A percentile compares a stretch with the other conserved stretches of the same genome.
Evolutionary conservation across 768 basidiomycete species (phyloP).

Genomic region (Boletus barrowsii): DNA sequence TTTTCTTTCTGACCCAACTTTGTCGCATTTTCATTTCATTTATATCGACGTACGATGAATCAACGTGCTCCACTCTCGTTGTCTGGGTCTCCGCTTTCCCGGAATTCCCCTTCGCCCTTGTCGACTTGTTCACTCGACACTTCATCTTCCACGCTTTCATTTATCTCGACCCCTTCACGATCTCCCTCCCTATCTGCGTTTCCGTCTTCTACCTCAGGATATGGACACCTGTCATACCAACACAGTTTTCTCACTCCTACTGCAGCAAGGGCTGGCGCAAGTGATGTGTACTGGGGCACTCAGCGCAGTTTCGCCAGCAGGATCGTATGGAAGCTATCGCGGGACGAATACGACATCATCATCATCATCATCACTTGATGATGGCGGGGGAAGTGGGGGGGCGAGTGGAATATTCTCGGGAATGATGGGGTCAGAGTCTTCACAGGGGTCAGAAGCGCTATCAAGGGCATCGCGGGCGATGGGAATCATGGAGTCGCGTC

Average conservation of each 20-base stretch:
- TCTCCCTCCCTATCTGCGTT: neutral
- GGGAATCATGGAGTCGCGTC: neutral
- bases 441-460: constrained; percentile 3
- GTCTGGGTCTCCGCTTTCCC: neutral
- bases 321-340: constrained; percentile 23
- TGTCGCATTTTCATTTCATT: neutral
- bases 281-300: constrained; percentile 3
- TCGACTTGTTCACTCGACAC: neutral
- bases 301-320: constrained; percentile 19
- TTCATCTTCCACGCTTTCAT: constrained; percentile 7
- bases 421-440: constrained; percentile 11
- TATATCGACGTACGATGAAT: constrained; percentile 6
- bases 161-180: neutral
- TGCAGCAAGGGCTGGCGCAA: constrained; percentile 9
- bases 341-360: constrained; percentile 20
- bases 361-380: constrained; percentile 25
- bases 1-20: neutral
- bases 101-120: neutral
- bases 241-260: neutral
- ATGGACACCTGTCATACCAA: neutral
- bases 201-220: neutral
- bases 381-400: constrained; percentile 6
- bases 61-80: neutral
- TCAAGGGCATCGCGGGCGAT: neutral
- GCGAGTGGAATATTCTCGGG: constrained; percentile 15